Evolutionary conservation across 73 alveolate species (phyloP).

Genomic region (Paramecium primaurelia): DNA sequence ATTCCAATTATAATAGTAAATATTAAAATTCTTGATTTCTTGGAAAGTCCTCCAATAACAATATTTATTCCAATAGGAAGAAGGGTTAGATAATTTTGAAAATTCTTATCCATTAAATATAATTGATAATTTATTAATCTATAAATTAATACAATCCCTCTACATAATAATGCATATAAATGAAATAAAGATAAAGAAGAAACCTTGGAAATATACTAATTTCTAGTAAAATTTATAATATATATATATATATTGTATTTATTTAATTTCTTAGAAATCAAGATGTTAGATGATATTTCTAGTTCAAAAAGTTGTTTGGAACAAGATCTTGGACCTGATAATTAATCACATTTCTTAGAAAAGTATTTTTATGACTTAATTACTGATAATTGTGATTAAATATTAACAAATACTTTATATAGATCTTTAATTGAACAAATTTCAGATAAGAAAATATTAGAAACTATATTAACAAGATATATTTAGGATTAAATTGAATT

Average conservation of each 20-base stretch:
- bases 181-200: not conserved
- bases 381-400: not conserved
- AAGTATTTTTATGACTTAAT: not conserved
- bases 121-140: not conserved
- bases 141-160: not conserved
- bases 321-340: not conserved
- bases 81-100: not conserved
- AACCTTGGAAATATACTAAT: not conserved
- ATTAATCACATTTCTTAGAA: not conserved
- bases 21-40: not conserved
- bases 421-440: not conserved
- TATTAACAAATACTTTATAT: not conserved
- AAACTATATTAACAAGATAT: not conserved
- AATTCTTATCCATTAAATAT: not conserved
- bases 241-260: not conserved
- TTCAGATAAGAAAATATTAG: not conserved
- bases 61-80: not conserved
- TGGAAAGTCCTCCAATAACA: not conserved
- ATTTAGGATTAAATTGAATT: not conserved
- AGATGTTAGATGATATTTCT: not conserved
- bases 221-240: not conserved
- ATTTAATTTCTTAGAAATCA: not conserved
- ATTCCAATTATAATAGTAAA: not conserved
- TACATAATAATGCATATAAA: not conserved
- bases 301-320: constrained; percentile 13